Percentiles rank a stretch among this genome's conserved stretches.
Evolutionary conservation across 805 yeast species (phyloP).

Genomic region (Saccharomycopsis malanga): DNA sequence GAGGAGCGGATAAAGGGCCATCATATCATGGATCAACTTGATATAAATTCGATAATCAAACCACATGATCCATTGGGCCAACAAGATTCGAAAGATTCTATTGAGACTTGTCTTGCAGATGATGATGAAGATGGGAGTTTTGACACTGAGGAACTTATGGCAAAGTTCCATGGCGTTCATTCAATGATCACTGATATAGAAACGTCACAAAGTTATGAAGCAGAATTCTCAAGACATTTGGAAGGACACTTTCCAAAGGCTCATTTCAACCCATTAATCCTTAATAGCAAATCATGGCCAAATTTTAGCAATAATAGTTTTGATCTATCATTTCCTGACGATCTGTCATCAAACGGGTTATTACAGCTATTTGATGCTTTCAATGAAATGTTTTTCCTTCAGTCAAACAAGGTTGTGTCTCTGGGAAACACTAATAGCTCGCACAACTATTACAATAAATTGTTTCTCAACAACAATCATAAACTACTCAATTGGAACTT

Average conservation of each 20-base stretch:
- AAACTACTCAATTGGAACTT: conserved; percentile 16
- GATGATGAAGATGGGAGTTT: not conserved
- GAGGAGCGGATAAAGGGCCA: too few relatives aligned
- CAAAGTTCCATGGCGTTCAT: conserved; percentile 2
- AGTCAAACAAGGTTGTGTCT: not conserved
- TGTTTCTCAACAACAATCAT: conserved; percentile 1
- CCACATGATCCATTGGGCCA: too few relatives aligned
- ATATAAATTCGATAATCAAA: too few relatives aligned
- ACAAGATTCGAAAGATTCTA: too few relatives aligned
- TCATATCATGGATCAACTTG: too few relatives aligned
- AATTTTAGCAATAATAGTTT: conserved; percentile 11
- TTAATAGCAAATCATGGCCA: conserved; percentile 14
- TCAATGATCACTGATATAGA: conserved; percentile 9
- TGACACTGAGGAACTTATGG: not conserved
- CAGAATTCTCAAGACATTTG: not conserved
- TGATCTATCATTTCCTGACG: not conserved
- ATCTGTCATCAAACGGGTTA: not conserved
- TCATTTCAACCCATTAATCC: conserved; percentile 3
- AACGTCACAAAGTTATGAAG: not conserved
- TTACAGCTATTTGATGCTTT: not conserved
- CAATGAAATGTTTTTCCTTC: conserved; percentile 4
- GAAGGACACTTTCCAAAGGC: too few relatives aligned
- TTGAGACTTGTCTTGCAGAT: too few relatives aligned
- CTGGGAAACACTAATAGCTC: too few relatives aligned
- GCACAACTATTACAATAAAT: not conserved